Percentiles rank a stretch among this genome's conserved stretches.
These are phyloP conservation scores for Ceratobasidium sp. DNA, from an alignment of 1,284 basidiomycete genomes.

Conservation along the genomic window DNA sequence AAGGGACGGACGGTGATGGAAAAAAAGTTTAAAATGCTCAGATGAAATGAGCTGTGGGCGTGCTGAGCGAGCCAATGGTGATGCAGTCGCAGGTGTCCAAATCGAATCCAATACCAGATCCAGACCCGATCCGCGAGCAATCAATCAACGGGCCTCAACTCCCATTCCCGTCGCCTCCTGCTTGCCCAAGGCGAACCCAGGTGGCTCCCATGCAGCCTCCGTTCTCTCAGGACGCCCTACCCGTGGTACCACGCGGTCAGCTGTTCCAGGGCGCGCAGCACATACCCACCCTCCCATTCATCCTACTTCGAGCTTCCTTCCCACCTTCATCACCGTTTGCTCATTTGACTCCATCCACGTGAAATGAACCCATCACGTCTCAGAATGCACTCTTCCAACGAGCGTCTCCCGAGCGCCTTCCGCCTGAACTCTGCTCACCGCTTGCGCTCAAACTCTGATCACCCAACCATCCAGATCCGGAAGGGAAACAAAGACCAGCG, in stretches of 20 bases:
- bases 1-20: neutral
- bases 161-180: constrained; percentile 1
- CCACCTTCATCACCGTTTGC: neutral
- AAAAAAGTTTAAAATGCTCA: constrained; percentile 15
- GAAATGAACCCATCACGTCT: neutral
- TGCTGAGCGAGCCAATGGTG: neutral
- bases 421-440: no score
- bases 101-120: neutral
- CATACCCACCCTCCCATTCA: neutral
- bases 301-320: neutral
- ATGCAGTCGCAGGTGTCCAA: neutral
- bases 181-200: no score
- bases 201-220: no score
- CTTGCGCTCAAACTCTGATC: constrained; percentile 11
- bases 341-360: neutral
- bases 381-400: neutral
- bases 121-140: neutral
- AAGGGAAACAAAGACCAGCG: neutral
- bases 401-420: neutral
- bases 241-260: neutral
- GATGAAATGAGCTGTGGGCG: constrained; percentile 5
- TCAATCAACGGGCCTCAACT: constrained; percentile 39
- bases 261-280: no score
- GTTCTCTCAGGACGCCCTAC: no score
- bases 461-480: neutral